A percentile compares a stretch with the other conserved stretches of the same genome.
These are phyloP conservation scores for Oidium heveae DNA, from an alignment of 2,329 filamentous ascomycete genomes.

Conservation along the genomic window DNA sequence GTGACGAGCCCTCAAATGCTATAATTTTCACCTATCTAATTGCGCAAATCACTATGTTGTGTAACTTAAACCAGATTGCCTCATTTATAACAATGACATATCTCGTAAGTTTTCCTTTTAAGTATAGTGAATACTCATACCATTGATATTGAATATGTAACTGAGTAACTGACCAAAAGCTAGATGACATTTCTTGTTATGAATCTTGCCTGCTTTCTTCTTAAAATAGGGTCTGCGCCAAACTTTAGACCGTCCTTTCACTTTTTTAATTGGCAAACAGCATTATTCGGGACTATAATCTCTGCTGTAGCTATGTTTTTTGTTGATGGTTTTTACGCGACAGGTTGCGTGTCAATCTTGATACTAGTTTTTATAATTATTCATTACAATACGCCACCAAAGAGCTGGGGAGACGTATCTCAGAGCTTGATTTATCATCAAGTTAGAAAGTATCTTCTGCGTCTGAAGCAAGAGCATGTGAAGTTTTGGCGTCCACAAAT, in stretches of 20 bases:
- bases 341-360: slow-evolving; percentile 46
- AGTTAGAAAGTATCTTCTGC: slow-evolving; percentile 64
- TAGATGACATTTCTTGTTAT: slow-evolving; percentile 76
- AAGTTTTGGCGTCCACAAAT: slow-evolving; percentile 88
- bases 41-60: slow-evolving; percentile 56
- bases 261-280: slow-evolving; percentile 73
- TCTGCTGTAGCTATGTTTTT: slow-evolving; percentile 75
- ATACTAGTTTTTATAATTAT: slow-evolving; percentile 62
- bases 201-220: slow-evolving; percentile 64
- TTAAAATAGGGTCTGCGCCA: slow-evolving; percentile 68
- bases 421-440: slow-evolving; percentile 76
- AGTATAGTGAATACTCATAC: not conserved
- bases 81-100: slow-evolving; percentile 82
- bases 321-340: slow-evolving; percentile 59
- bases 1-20: slow-evolving; percentile 52
- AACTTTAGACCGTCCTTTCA: slow-evolving; percentile 77
- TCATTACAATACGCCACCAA: slow-evolving; percentile 64
- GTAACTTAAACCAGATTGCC: slow-evolving; percentile 68
- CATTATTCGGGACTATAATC: slow-evolving; percentile 45
- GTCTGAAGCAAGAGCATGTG: slow-evolving; percentile 68
- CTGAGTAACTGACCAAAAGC: not conserved
- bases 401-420: slow-evolving; percentile 74
- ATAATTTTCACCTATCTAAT: slow-evolving; percentile 52
- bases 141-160: not conserved
- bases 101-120: slow-evolving; percentile 22